Evolutionary conservation across 306 rosid species (phyloP), one percentile per base, ranked within the genome.

Genomic region (Pachyrhizus erosus): DNA sequence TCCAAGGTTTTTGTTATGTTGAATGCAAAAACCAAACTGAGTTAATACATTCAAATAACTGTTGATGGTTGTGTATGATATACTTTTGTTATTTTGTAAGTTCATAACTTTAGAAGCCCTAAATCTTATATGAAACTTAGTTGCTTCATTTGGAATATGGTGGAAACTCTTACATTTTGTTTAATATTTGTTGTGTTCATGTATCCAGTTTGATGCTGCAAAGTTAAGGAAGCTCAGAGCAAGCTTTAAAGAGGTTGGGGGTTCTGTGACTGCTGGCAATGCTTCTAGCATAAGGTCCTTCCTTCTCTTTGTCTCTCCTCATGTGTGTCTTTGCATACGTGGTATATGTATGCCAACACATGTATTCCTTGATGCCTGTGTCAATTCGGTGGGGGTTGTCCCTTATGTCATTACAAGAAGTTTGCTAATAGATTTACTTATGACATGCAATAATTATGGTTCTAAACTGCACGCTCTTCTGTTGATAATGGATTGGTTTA

Each of bases 201-300:
- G 62, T 78, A 82, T 64, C 64, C 83, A 95, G 99, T 95, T 95
- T 65, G 98, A 95, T 95, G 91, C 96, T 85, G 88, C 87, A 27
- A 95, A 93, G 81, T 84, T 95, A 83, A 87, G 81, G 84, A 93
- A 87, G 84, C 97, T 95, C 57, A 90, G 87, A 80, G 94, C 99
- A 61, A 93, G 90, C 91, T 95, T 95, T 76, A 93, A 90, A 89
- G 67, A 88, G 87, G 85, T 66, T 70, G 94, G 94, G 26, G 98
- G 97, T 78, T 76, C 98, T 71, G 98, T 95, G 60, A 93, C 96
- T 37, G 99, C 97, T 86, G 98, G 98, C 81, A 95, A 93, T 89
- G 98, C 98, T 79, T 95, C 99, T 82, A 87, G 73, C 70, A 91
- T 93, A 79, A 93, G 97, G 97, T 89, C 34, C 48, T 40, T 73